Percentiles rank a stretch among this genome's conserved stretches.
Conservation (phyloP, 2,329 filamentous ascomycete genomes). For the Sclerotinia borealis region DNA sequence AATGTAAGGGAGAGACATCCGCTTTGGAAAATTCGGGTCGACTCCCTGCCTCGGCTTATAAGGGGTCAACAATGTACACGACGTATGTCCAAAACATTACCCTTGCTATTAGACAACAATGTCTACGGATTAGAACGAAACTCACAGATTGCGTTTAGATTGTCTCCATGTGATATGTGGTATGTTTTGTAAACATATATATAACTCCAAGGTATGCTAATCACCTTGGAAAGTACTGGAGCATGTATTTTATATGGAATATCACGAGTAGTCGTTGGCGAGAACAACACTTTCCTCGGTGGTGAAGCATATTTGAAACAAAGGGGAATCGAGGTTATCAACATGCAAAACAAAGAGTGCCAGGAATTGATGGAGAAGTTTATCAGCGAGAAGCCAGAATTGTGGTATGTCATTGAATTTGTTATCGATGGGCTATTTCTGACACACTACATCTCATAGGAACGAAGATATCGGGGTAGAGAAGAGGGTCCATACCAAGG, state of each 20-base stretch:
- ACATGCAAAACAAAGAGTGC: constrained; percentile 60
- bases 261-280: constrained; percentile 66
- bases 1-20: constrained; percentile 63
- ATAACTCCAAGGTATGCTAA: not conserved
- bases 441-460: constrained; percentile 33
- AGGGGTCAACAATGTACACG: constrained; percentile 75
- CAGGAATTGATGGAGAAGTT: constrained; percentile 65
- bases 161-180: constrained; percentile 75
- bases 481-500: constrained; percentile 37
- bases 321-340: constrained; percentile 67
- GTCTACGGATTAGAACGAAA: not conserved
- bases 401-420: constrained; percentile 49
- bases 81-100: constrained; percentile 36
- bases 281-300: constrained; percentile 66
- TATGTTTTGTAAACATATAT: constrained; percentile 14
- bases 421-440: not conserved
- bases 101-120: not conserved
- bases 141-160: constrained; percentile 20
- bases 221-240: constrained; percentile 46
- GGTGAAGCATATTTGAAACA: constrained; percentile 64
- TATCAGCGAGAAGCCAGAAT: constrained; percentile 63
- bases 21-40: constrained; percentile 70
- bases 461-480: constrained; percentile 54
- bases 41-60: constrained; percentile 62
- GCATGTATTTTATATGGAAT: constrained; percentile 73